phyloP scores from a whole-genome alignment of 78 protist genomes.

The Andalucia godoyi region DNA sequence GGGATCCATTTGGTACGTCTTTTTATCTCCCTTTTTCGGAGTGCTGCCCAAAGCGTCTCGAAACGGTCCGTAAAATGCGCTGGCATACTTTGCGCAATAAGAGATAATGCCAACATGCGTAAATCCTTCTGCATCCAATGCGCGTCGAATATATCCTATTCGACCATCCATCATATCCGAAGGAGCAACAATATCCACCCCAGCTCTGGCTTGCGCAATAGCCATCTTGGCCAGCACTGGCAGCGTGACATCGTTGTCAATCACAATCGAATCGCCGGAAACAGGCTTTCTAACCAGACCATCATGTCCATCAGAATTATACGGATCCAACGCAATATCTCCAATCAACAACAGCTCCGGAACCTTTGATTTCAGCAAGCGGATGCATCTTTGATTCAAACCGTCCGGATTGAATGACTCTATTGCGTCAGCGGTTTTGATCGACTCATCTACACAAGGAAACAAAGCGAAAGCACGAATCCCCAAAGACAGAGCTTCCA shows the following conservation, averaged over 20 bases:
- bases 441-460: not conserved
- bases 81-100: conserved; percentile 77
- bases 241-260: conserved; percentile 1
- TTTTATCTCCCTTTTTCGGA: not conserved
- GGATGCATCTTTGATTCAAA: not conserved
- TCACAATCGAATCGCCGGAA: not conserved
- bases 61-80: conserved; percentile 81
- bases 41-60: conserved; percentile 57
- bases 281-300: too few relatives aligned
- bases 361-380: not conserved
- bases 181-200: conserved; percentile 68
- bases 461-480: not conserved
- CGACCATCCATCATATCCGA: conserved; percentile 89
- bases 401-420: conserved; percentile 8
- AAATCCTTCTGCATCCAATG: conserved; percentile 3
- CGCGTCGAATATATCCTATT: conserved; percentile 29
- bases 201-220: not conserved
- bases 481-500: not conserved
- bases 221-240: not conserved
- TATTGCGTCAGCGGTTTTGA: not conserved
- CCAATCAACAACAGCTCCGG: not conserved
- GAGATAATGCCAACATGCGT: conserved; percentile 48
- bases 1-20: conserved; percentile 67
- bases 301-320: not conserved
- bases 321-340: conserved; percentile 8